A percentile compares a stretch with the other conserved stretches of the same genome.
Conservation (phyloP, 129 eudicot species). For the Ambrosia trifida region DNA sequence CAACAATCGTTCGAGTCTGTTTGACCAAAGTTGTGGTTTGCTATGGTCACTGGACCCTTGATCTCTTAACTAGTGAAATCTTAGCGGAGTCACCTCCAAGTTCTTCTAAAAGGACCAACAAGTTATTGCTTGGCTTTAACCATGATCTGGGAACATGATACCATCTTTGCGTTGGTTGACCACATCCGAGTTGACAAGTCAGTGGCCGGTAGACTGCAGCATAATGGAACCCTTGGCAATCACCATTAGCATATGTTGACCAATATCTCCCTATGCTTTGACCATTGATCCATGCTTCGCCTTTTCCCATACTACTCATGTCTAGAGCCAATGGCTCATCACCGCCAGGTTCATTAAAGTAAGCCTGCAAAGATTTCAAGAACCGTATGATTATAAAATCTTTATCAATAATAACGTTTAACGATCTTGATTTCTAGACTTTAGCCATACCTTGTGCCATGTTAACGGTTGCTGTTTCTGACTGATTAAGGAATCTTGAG, state of each 20-base stretch:
- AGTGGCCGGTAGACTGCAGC: conserved; percentile 63
- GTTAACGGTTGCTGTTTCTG: conserved; percentile 86
- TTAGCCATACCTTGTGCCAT: conserved; percentile 83
- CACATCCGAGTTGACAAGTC: conserved; percentile 87
- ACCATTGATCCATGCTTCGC: conserved; percentile 94
- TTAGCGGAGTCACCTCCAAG: conserved; percentile 83
- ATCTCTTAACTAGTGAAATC: conserved; percentile 76
- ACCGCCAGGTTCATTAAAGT: conserved; percentile 81
- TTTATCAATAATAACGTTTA: not conserved
- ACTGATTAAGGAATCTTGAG: conserved; percentile 61
- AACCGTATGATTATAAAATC: conserved; percentile 8
- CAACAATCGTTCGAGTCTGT: not conserved
- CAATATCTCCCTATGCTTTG: conserved; percentile 96
- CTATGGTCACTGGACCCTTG: conserved; percentile 33
- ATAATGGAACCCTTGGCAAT: conserved; percentile 77
- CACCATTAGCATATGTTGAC: conserved; percentile 68
- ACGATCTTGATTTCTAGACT: not conserved
- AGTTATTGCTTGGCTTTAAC: conserved; percentile 78
- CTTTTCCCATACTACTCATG: conserved; percentile 96
- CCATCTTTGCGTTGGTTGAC: conserved; percentile 98
- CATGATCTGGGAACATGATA: conserved; percentile 96
- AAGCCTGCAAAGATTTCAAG: conserved; percentile 55
- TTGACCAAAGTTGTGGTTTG: conserved; percentile 21
- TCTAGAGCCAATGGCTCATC: conserved; percentile 87
- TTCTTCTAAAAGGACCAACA: conserved; percentile 86